Percentiles rank a stretch among this genome's conserved stretches.
phyloP scores from a whole-genome alignment of 129 eudicot genomes.

The Flaveria trinervia region DNA sequence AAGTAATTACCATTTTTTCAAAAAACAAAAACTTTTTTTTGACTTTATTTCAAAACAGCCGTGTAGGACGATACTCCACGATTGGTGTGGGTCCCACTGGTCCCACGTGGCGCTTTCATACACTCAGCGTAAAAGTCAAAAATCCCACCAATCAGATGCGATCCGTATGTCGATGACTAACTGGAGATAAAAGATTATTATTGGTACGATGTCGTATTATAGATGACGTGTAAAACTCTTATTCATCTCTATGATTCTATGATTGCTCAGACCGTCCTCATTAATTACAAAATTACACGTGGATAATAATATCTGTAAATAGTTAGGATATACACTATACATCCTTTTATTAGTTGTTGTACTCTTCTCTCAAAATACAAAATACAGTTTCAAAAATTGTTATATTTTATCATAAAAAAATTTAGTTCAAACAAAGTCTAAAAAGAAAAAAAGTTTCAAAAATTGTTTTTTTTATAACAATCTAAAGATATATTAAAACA shows the following conservation, averaged over 20 bases:
- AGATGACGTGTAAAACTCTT: constrained; percentile 39
- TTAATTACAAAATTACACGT: background rate
- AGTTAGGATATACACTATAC: too few relatives aligned
- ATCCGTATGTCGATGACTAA: constrained; percentile 57
- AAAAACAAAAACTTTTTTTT: constrained; percentile 42
- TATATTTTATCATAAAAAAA: too few relatives aligned
- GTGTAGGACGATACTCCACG: constrained; percentile 59
- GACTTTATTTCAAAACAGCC: constrained; percentile 54
- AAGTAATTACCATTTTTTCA: background rate
- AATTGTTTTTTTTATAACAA: too few relatives aligned
- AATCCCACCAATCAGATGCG: constrained; percentile 48
- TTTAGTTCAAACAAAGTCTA: too few relatives aligned
- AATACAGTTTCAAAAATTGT: too few relatives aligned
- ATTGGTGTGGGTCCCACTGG: constrained; percentile 35
- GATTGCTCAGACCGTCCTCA: constrained; percentile 10
- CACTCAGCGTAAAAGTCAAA: constrained; percentile 47
- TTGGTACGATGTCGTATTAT: constrained; percentile 38
- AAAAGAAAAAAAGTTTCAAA: too few relatives aligned
- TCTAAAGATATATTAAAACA: too few relatives aligned
- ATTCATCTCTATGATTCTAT: background rate
- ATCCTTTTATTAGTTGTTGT: too few relatives aligned
- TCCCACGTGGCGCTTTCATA: constrained; percentile 43
- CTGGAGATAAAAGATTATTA: constrained; percentile 32
- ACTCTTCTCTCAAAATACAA: too few relatives aligned
- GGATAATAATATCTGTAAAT: background rate